These are phyloP conservation scores for Fusarium longipes DNA, from an alignment of 2,329 filamentous ascomycete genomes.

Conservation along the genomic window DNA sequence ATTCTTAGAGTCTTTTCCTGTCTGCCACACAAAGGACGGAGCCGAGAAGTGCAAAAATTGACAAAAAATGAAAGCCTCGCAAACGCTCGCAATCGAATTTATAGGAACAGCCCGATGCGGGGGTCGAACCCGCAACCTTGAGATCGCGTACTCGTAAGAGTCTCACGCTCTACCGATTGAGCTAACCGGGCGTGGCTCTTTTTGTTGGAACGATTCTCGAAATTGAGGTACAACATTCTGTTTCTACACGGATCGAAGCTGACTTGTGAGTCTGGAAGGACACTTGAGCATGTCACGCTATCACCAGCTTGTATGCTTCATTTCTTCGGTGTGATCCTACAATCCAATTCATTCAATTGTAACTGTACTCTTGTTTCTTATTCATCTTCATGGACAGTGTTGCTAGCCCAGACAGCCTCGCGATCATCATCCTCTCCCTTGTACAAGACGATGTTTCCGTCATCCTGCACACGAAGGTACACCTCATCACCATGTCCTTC, in stretches of 20 bases:
- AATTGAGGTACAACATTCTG: not conserved
- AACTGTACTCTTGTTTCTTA: not conserved
- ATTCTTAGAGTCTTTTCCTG: too few relatives aligned
- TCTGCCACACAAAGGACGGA: too few relatives aligned
- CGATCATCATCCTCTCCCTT: conserved; percentile 41
- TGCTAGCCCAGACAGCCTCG: conserved; percentile 47
- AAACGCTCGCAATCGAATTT: not conserved
- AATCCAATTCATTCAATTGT: not conserved
- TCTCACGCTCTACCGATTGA: conserved; percentile 71
- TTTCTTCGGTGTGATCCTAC: too few relatives aligned
- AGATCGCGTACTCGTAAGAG: conserved; percentile 65
- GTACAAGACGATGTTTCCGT: conserved; percentile 51
- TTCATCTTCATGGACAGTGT: conserved; percentile 30
- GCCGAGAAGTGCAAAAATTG: too few relatives aligned
- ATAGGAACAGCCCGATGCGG: conserved; percentile 53
- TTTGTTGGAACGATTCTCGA: fast-evolving
- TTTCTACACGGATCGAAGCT: too few relatives aligned
- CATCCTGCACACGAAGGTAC: conserved; percentile 48
- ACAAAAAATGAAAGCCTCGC: conserved; percentile 5
- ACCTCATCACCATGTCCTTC: conserved; percentile 30
- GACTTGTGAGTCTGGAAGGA: too few relatives aligned
- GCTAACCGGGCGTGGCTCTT: conserved; percentile 45
- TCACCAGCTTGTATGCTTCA: too few relatives aligned
- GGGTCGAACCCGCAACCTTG: conserved; percentile 67
- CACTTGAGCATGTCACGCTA: too few relatives aligned